These are phyloP conservation scores for Penicillium cinerascens DNA, from an alignment of 495 filamentous ascomycete genomes.

Conservation along the genomic window DNA sequence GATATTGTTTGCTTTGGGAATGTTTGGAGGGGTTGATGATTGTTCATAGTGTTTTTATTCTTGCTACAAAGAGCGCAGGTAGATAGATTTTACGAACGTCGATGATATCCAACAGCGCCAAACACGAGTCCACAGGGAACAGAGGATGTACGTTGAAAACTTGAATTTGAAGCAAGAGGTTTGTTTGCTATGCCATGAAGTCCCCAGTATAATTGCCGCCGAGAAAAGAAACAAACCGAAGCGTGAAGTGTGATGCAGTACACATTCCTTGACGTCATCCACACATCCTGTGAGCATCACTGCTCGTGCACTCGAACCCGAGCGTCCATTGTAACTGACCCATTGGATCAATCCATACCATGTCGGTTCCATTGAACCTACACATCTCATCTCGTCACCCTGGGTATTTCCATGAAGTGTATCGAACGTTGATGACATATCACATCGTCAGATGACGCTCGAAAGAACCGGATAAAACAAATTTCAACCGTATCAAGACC, in stretches of 20 bases:
- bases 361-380: not conserved
- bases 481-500: constrained; percentile 1
- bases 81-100: not conserved
- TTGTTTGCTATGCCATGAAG: not conserved
- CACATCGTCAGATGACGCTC: constrained; percentile 4
- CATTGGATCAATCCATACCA: not conserved
- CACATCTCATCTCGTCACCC: constrained; percentile 8
- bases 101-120: not conserved
- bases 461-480: constrained; percentile 4
- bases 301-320: not conserved
- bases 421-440: constrained; percentile 3
- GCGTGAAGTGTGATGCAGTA: not conserved
- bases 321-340: not conserved
- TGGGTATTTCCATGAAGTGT: constrained; percentile 20
- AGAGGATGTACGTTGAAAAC: not conserved
- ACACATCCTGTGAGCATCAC: not conserved
- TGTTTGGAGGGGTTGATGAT: not conserved
- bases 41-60: not conserved
- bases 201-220: not conserved
- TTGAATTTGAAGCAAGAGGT: not conserved
- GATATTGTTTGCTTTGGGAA: not conserved
- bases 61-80: not conserved
- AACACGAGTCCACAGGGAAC: not conserved
- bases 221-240: not conserved
- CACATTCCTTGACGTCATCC: not conserved